phyloP scores from a whole-genome alignment of 371 early-diverging fungal genomes.

The Syncephalis plumigaleata region DNA sequence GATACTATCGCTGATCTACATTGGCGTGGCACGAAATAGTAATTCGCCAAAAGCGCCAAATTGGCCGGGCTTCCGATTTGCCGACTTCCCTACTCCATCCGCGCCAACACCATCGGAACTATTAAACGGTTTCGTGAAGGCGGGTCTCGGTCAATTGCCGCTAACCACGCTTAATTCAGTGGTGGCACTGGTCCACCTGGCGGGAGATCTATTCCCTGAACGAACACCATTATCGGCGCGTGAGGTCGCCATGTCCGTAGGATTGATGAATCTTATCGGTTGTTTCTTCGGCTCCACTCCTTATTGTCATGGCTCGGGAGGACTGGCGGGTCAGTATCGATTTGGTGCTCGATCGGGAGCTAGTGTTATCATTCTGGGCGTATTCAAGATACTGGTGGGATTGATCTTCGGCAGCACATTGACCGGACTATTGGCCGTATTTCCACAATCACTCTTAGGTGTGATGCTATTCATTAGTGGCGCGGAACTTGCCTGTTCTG shows the following conservation, averaged over 20 bases:
- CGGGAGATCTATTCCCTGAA: slow-evolving; percentile 68
- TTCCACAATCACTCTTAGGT: slow-evolving; percentile 62
- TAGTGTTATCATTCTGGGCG: slow-evolving; percentile 57
- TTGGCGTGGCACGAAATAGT: slow-evolving; percentile 11
- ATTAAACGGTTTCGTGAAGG: slow-evolving; percentile 48
- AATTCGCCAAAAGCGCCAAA: slow-evolving; percentile 3
- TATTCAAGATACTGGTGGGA: slow-evolving; percentile 53
- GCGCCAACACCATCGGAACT: slow-evolving; percentile 49
- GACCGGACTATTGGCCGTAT: slow-evolving; percentile 39
- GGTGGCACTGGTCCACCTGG: slow-evolving; percentile 57
- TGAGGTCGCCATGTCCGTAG: slow-evolving; percentile 49
- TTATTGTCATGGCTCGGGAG: slow-evolving; percentile 75
- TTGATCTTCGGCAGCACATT: slow-evolving; percentile 65
- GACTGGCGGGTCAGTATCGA: slow-evolving; percentile 81
- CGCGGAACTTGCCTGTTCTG: slow-evolving; percentile 53
- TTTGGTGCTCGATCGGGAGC: slow-evolving; percentile 80
- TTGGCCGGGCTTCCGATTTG: slow-evolving; percentile 3
- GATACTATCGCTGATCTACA: slow-evolving; percentile 39
- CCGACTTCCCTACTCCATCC: slow-evolving; percentile 24
- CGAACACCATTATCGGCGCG: slow-evolving; percentile 23
- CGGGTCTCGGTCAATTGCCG: slow-evolving; percentile 79
- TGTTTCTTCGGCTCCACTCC: slow-evolving; percentile 80
- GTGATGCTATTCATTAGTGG: slow-evolving; percentile 77
- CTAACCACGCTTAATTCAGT: slow-evolving; percentile 75
- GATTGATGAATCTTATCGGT: slow-evolving; percentile 68